Evolutionary conservation across 2,329 filamentous ascomycete species (phyloP), one percentile per base, ranked within the genome.

Genomic region (Hypoxylon rubiginosum): DNA sequence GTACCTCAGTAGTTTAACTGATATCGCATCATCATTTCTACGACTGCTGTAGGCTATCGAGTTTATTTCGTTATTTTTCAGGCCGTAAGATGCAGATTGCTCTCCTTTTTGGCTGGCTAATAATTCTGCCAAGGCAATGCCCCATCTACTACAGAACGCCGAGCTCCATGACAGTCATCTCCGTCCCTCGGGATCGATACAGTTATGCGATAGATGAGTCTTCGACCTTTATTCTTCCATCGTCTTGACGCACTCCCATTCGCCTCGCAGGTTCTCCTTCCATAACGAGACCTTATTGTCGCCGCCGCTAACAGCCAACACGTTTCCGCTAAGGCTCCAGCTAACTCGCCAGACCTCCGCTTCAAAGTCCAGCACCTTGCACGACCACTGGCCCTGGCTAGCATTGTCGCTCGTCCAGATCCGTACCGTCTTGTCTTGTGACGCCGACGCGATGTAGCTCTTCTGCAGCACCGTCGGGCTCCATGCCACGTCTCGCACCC

Each of bases 401-500:
- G 86, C 83, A 26, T 86, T 82, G 74, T 93, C 91, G 28, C 88
- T 90, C 9, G 95, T 98, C 96, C 96, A 99, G 82, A 99, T 97
- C 72, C 94, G 90, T 68, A 98, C 95, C 8, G 94, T 97, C 86
- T 97, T 97, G 80, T 99, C 96, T 83, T 98, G 94, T 58, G 92
- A 94, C 10, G 95, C 96, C 52, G 92, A 95, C 30, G 96, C 96
- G 77, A 99, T 97, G 83, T 99, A 99, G 63, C 91, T 93, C 86
- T 97, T 97, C 75, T 94, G 92, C 64, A 99, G 86, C 60, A 98
- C 92, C 24, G 94, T 97, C 10, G 96, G 96, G 53, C 92, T 95
- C 96, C 96, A 99, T 13, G 95, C 93, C 11, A 99, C 96, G 79
- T 99, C 96, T 69, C 96, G 90, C 59, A 99, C 96, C 96, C 96